Conservation (phyloP, 1,139 yeast genomes). For the Kluyveromyces sp. region DNA sequence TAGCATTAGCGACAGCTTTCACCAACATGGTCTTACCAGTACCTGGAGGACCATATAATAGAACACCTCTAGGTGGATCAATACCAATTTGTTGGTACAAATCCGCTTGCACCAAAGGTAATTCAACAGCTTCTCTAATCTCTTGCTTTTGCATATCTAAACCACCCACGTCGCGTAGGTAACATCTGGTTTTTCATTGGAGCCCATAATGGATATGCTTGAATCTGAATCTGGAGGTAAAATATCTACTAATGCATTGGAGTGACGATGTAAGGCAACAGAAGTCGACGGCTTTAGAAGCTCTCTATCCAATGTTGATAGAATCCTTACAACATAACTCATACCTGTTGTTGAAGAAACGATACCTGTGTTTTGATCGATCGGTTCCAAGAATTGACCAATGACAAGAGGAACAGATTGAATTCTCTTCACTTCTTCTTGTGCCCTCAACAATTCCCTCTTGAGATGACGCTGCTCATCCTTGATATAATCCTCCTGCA, state of each 20-base stretch:
- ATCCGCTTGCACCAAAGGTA: conserved; percentile 94
- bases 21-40: conserved; percentile 99
- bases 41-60: conserved; percentile 98
- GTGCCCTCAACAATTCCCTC: conserved; percentile 91
- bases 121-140: conserved; percentile 95
- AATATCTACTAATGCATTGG: conserved; percentile 93
- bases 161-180: conserved; percentile 90
- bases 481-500: conserved; percentile 94
- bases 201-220: conserved; percentile 88
- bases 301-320: conserved; percentile 92
- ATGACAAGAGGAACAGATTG: conserved; percentile 96
- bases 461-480: conserved; percentile 96
- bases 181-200: conserved; percentile 85
- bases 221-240: conserved; percentile 99
- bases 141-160: conserved; percentile 99
- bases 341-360: conserved; percentile 97
- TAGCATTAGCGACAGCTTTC: conserved; percentile 95
- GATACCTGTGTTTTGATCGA: conserved; percentile 93
- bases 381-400: conserved; percentile 96
- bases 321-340: conserved; percentile 88
- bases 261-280: conserved; percentile 96
- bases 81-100: conserved; percentile 96
- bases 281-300: conserved; percentile 89
- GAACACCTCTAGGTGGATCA: conserved; percentile 97
- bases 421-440: conserved; percentile 95